Base-by-base conservation (phyloP, 2,329 filamentous ascomycete species). In the Leptographium galeiforme region DNA sequence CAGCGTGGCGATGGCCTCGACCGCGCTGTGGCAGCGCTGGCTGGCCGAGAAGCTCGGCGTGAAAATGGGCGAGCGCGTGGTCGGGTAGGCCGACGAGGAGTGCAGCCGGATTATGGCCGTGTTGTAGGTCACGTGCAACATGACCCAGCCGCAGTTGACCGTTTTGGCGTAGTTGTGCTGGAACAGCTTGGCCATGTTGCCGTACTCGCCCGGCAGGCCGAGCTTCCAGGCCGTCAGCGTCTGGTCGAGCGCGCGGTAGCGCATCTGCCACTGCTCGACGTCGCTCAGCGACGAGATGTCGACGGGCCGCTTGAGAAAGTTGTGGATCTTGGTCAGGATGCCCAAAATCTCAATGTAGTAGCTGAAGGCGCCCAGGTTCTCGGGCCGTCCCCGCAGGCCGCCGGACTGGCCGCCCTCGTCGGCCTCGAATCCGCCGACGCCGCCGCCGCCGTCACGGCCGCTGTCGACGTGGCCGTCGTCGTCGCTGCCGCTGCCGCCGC, bases 11-110 rank as follows among this genome's bases (percentile, higher is more conserved):
- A 95, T 88, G 61, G 86, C 86, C 63, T 90, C 85, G 11, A 94
- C 90, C 2, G 90, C 89, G 4, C 79, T 78, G 56, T 90, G 81
- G 62, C 90, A 95, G 44, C 87, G 77, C 64, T 95, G 88, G 52
- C 82, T 86, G 34, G 90, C 90, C 61, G 82, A 87, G 66, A 88
- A 94, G 0, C 87, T 94, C 0, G 89, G 87, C 0, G 87, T 90
- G 69, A 95, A 96, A 51, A 95, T 90, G 13, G 85, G 84, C 1
- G 88, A 95, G 36, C 87, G 78, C 4, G 87, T 93, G 6, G 89
- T 94, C 4, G 90, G 90, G 66, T 95, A 96, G 2, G 89, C 90
- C 7, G 90, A 89, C 1, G 89, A 95, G 0, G 89, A 95, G 69
- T 95, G 89, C 30, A 95, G 76, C 39, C 90, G 82, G 60, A 96